phyloP scores from a whole-genome alignment of 129 eudicot genomes.

The Artemisia argyi region DNA sequence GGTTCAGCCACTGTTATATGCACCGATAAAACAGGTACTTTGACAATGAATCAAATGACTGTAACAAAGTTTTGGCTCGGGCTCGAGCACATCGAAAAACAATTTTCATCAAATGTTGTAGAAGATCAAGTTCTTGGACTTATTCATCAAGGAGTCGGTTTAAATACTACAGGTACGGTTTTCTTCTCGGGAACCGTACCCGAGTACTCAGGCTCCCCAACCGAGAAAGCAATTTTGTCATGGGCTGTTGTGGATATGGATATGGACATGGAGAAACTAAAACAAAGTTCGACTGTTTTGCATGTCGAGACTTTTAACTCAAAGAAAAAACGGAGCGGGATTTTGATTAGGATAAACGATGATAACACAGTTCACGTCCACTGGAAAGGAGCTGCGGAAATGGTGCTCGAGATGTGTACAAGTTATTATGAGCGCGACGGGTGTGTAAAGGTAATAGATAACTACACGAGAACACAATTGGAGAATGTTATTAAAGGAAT shows the following conservation, averaged over 20 bases:
- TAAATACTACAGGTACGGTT: slow-evolving; percentile 77
- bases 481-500: slow-evolving; percentile 69
- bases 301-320: slow-evolving; percentile 82
- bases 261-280: slow-evolving; percentile 65
- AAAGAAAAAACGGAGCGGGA: slow-evolving; percentile 73
- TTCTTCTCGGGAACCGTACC: slow-evolving; percentile 33
- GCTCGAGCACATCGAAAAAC: slow-evolving; percentile 32
- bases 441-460: slow-evolving; percentile 24
- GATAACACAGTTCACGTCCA: slow-evolving; percentile 52
- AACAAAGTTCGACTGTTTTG: slow-evolving; percentile 45
- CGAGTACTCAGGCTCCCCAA: slow-evolving; percentile 80
- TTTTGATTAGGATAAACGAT: slow-evolving; percentile 36
- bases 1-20: slow-evolving; percentile 90
- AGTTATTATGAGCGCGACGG: slow-evolving; percentile 49
- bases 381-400: slow-evolving; percentile 98
- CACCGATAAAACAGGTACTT: slow-evolving; percentile 86
- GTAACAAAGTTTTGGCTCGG: slow-evolving; percentile 81
- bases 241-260: slow-evolving; percentile 75
- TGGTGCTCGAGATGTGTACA: slow-evolving; percentile 69
- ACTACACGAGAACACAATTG: slow-evolving; percentile 44
- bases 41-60: slow-evolving; percentile 78
- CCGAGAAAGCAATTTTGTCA: slow-evolving; percentile 79
- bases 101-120: slow-evolving; percentile 20
- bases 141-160: slow-evolving; percentile 64
- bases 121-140: slow-evolving; percentile 34